These are phyloP conservation scores for Glycyrrhiza uralensis DNA, from an alignment of 306 rosid genomes.

Conservation along the genomic window DNA sequence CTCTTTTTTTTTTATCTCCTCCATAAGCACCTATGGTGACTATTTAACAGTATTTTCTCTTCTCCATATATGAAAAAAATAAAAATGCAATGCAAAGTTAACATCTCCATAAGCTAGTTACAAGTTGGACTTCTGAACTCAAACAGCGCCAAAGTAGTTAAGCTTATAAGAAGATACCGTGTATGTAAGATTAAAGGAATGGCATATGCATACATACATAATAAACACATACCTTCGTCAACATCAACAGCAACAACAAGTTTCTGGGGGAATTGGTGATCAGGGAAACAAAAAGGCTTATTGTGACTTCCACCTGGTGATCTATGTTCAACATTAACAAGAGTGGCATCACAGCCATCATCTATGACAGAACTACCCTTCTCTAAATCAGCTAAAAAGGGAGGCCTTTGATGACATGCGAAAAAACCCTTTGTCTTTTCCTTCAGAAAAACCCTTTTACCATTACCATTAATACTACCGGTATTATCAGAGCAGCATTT, in stretches of 20 bases:
- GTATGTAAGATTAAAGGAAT: background rate
- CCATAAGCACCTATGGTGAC: too few relatives aligned
- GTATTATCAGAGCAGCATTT: constrained; percentile 34
- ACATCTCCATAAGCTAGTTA: too few relatives aligned
- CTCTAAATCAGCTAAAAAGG: constrained; percentile 24
- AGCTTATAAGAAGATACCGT: background rate
- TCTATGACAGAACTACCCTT: background rate
- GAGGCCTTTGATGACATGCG: constrained; percentile 17
- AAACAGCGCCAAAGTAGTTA: background rate
- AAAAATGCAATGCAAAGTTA: too few relatives aligned
- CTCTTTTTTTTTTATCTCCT: too few relatives aligned
- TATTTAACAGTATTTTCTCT: too few relatives aligned
- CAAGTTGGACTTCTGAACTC: too few relatives aligned
- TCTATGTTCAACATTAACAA: background rate
- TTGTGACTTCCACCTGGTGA: constrained; percentile 26
- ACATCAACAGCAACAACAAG: constrained; percentile 78
- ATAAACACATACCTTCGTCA: constrained; percentile 61
- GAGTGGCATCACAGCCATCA: background rate
- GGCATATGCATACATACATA: background rate
- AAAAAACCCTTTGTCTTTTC: constrained; percentile 42
- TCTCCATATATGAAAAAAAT: too few relatives aligned
- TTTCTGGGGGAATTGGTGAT: constrained; percentile 40
- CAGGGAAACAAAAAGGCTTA: constrained; percentile 31
- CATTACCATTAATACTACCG: background rate
- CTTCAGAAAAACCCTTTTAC: constrained; percentile 33